Percentiles rank a stretch among this genome's conserved stretches.
These are phyloP conservation scores for Lobulomyces angularis DNA, from an alignment of 192 early-diverging fungal genomes.

Conservation along the genomic window DNA sequence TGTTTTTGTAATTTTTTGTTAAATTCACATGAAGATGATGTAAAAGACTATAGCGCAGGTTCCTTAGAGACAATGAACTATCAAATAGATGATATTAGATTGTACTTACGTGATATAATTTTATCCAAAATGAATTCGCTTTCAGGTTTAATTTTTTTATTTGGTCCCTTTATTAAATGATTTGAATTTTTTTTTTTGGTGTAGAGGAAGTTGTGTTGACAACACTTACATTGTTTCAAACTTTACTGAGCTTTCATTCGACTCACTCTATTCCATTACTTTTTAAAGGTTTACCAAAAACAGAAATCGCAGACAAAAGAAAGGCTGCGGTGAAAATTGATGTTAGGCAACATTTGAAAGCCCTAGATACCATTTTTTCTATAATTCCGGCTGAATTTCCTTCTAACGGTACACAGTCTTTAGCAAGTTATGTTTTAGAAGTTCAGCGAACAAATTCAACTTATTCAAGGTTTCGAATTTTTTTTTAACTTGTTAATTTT, in stretches of 20 bases:
- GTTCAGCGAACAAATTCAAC: too few relatives aligned
- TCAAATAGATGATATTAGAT: constrained; percentile 8
- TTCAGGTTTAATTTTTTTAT: too few relatives aligned
- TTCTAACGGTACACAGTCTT: too few relatives aligned
- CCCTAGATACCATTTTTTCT: constrained; percentile 23
- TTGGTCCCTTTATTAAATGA: too few relatives aligned
- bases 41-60: constrained; percentile 21
- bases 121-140: constrained; percentile 78
- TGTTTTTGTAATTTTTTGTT: constrained; percentile 68
- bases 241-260: constrained; percentile 64
- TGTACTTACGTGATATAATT: constrained; percentile 48
- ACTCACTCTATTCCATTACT: constrained; percentile 63
- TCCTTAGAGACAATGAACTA: constrained; percentile 3
- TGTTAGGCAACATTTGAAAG: constrained; percentile 16
- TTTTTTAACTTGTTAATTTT: too few relatives aligned
- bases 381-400: constrained; percentile 18
- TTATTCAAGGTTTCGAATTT: too few relatives aligned
- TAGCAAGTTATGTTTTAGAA: too few relatives aligned
- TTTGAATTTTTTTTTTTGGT: too few relatives aligned
- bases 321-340: constrained; percentile 8
- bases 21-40: constrained; percentile 48
- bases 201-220: constrained; percentile 76
- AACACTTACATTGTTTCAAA: constrained; percentile 65
- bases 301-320: constrained; percentile 3
- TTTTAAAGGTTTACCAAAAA: constrained; percentile 37